phyloP scores from a whole-genome alignment of 1,284 basidiomycete genomes.

The Cryptococcus sp. region DNA sequence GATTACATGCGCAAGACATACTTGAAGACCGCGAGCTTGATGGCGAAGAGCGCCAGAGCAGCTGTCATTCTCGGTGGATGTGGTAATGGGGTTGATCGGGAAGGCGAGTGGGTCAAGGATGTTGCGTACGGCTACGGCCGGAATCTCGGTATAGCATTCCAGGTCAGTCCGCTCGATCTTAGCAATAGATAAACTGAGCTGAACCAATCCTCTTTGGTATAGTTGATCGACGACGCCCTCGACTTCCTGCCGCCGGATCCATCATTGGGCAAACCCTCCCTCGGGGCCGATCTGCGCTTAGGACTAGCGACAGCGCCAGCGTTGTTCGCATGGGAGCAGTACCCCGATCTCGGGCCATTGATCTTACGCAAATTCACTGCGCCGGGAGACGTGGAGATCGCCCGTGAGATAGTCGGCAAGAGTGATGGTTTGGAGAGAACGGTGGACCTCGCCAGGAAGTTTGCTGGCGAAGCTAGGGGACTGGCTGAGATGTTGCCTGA shows the following conservation, averaged over 20 bases:
- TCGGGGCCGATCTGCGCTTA: slow-evolving; percentile 80
- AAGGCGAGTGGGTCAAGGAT: slow-evolving; percentile 79
- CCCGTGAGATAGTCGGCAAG: slow-evolving; percentile 68
- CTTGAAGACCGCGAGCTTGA: slow-evolving; percentile 92
- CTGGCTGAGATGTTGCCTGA: slow-evolving; percentile 73
- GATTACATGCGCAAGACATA: slow-evolving; percentile 93
- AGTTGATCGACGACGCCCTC: slow-evolving; percentile 91
- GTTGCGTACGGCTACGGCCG: slow-evolving; percentile 89
- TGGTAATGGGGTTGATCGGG: slow-evolving; percentile 45
- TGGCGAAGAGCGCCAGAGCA: slow-evolving; percentile 89
- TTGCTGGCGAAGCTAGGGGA: slow-evolving; percentile 75
- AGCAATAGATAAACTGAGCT: neutral
- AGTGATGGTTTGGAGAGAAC: slow-evolving; percentile 81
- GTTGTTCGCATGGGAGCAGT: slow-evolving; percentile 91
- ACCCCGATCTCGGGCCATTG: slow-evolving; percentile 72
- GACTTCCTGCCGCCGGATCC: slow-evolving; percentile 74
- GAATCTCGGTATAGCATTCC: slow-evolving; percentile 90
- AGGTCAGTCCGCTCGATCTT: slow-evolving; percentile 60
- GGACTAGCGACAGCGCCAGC: slow-evolving; percentile 90
- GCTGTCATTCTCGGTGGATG: slow-evolving; percentile 88
- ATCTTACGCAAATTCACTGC: slow-evolving; percentile 81
- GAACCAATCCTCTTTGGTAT: neutral
- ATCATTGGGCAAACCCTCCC: slow-evolving; percentile 75
- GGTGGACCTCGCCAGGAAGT: slow-evolving; percentile 70
- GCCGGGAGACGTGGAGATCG: slow-evolving; percentile 81